Evolutionary conservation across 2,329 filamentous ascomycete species (phyloP), one percentile per base, ranked within the genome.

Genomic region (Pseudogymnoascus sp.): DNA sequence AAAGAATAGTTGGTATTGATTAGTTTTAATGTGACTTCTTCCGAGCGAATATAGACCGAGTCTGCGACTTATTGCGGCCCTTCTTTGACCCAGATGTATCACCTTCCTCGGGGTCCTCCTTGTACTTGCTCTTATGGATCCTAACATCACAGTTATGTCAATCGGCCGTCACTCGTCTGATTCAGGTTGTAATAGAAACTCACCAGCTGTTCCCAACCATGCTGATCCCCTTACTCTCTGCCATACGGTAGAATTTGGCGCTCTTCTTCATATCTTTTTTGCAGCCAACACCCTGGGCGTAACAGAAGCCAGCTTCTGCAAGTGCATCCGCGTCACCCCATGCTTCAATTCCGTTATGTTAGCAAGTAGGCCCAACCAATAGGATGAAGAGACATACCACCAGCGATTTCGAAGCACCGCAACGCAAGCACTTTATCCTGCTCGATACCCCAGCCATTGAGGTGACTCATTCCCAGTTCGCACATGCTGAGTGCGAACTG

Each of bases 171-270:
- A 61, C 21, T 64, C 29, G 62, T 8, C 9, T 59, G 45, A 58
- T 35, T 18, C 59, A 45, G 37, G 12, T 36, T 15, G 10, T 13
- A 62, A 1, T 35, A 42, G 29, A 25, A 62, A 83, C 90, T 72
- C 80, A 96, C 93, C 94, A 99, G 79, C 92, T 97, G 74, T 97
- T 97, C 61, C 94, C 94, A 62, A 96, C 88, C 92, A 97, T 97
- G 75, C 86, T 96, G 80, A 97, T 92, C 5, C 94, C 94, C 76
- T 94, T 94, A 25, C 88, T 86, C 73, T 96, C 94, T 5, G 94
- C 94, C 78, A 87, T 82, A 21, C 94, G 87, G 74, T 97, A 97
- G 70, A 94, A 91, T 64, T 85, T 89, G 63, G 94, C 93, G 59
- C 90, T 93, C 77, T 92, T 97, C 79, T 92, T 97, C 72, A 97